Evolutionary conservation across 1,284 basidiomycete species (phyloP).

Genomic region (Apiotrichum akiyoshidainum): DNA sequence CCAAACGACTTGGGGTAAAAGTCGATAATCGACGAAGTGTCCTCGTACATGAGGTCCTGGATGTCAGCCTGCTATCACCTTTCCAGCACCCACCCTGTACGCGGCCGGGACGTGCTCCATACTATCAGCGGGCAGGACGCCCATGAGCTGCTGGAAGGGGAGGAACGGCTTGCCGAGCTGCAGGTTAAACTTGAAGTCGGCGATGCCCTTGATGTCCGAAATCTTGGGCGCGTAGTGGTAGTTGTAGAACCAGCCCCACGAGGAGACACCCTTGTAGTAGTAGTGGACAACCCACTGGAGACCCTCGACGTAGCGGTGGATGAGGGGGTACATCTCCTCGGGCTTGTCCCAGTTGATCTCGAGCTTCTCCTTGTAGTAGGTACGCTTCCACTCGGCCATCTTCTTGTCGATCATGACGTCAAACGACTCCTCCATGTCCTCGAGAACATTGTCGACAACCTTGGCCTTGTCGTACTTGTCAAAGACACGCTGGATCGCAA

Average conservation of each 20-base stretch:
- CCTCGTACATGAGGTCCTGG: conserved; percentile 84
- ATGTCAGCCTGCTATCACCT: not conserved
- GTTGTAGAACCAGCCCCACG: conserved; percentile 98
- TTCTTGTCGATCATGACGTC: conserved; percentile 71
- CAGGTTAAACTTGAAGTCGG: conserved; percentile 78
- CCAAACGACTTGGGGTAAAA: conserved; percentile 93
- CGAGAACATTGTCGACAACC: conserved; percentile 62
- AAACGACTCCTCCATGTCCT: conserved; percentile 72
- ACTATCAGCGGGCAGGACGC: conserved; percentile 87
- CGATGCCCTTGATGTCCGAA: conserved; percentile 75
- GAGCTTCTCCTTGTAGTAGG: conserved; percentile 88
- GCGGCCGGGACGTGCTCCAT: conserved; percentile 80
- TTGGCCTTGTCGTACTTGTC: conserved; percentile 83
- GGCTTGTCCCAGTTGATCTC: conserved; percentile 68
- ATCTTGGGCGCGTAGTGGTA: conserved; percentile 97
- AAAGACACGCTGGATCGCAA: conserved; percentile 77
- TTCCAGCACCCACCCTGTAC: conserved; percentile 61
- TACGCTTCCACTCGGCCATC: conserved; percentile 87
- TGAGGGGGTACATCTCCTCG: conserved; percentile 64
- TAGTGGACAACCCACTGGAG: conserved; percentile 99
- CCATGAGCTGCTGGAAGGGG: conserved; percentile 98
- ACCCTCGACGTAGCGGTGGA: conserved; percentile 84
- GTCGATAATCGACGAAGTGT: conserved; percentile 83
- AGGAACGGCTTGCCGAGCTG: conserved; percentile 83
- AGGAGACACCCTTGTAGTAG: conserved; percentile 94